Percentiles rank a stretch among this genome's conserved stretches.
phyloP scores from a whole-genome alignment of 2,329 filamentous ascomycete genomes.

The Gaeumannomyces sp. region DNA sequence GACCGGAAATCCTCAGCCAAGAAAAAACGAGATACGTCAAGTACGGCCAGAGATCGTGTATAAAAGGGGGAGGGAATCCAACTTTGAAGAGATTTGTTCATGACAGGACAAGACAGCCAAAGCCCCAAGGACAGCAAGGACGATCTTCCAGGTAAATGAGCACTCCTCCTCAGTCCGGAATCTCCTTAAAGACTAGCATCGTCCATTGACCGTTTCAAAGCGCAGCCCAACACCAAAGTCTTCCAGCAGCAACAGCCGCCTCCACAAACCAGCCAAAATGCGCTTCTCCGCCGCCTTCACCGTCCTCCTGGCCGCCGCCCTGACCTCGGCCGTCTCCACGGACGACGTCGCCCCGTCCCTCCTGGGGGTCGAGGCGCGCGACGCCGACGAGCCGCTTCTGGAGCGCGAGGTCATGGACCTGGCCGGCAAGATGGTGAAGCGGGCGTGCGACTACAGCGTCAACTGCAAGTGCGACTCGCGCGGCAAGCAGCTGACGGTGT shows the following conservation, averaged over 20 bases:
- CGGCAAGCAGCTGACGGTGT: slow-evolving; percentile 18
- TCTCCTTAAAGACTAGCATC: neutral
- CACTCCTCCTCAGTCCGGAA: no score
- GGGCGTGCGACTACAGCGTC: slow-evolving; percentile 17
- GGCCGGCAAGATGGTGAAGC: slow-evolving; percentile 11
- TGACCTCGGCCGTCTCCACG: slow-evolving; percentile 8
- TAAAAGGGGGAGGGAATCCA: neutral
- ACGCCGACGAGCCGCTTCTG: neutral
- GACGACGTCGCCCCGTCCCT: slow-evolving; percentile 7
- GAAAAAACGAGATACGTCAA: neutral
- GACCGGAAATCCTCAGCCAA: neutral
- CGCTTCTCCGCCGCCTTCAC: slow-evolving; percentile 9
- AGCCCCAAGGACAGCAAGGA: neutral
- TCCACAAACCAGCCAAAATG: slow-evolving; percentile 12
- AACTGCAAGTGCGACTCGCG: slow-evolving; percentile 21
- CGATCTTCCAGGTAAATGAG: neutral
- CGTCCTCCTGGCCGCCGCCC: slow-evolving; percentile 10
- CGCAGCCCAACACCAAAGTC: neutral
- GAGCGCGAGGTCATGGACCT: slow-evolving; percentile 5
- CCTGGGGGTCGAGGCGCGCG: neutral
- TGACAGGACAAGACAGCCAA: neutral
- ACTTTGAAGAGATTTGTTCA: neutral
- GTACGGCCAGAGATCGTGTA: neutral
- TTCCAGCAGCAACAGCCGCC: neutral
- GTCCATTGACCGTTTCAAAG: neutral